Evolutionary conservation across 2,329 filamentous ascomycete species (phyloP).

Genomic region (Alternaria panax): DNA sequence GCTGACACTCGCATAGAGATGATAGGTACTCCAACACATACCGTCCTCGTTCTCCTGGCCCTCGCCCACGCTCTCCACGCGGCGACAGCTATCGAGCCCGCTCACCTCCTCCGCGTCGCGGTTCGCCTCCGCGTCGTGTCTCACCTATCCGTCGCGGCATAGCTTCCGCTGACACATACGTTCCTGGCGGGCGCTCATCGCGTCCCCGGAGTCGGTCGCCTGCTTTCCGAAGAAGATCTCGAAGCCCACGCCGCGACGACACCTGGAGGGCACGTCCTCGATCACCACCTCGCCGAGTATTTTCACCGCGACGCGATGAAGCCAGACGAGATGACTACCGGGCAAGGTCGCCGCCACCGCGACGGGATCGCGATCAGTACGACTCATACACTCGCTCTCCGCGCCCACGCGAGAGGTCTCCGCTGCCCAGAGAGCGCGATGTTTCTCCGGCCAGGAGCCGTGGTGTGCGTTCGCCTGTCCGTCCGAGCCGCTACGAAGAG

Average conservation of each 20-base stretch:
- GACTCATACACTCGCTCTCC: constrained; percentile 53
- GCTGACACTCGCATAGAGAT: constrained; percentile 37
- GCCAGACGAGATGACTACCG: constrained; percentile 44
- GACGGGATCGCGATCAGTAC: constrained; percentile 51
- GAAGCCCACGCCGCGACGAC: constrained; percentile 52
- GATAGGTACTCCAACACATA: constrained; percentile 51
- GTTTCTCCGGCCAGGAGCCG: constrained; percentile 57
- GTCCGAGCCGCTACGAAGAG: constrained; percentile 55
- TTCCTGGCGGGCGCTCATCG: constrained; percentile 45
- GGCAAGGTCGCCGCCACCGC: constrained; percentile 52
- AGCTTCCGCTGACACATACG: constrained; percentile 52
- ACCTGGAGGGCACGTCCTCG: constrained; percentile 55
- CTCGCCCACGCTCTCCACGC: constrained; percentile 40
- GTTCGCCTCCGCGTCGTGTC: constrained; percentile 10
- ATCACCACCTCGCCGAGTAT: constrained; percentile 58
- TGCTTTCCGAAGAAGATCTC: constrained; percentile 49
- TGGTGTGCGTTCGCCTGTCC: constrained; percentile 54
- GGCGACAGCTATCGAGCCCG: constrained; percentile 48
- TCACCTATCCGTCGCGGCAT: constrained; percentile 47
- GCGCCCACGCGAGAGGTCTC: constrained; percentile 54
- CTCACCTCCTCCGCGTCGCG: constrained; percentile 12
- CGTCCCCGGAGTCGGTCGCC: constrained; percentile 52
- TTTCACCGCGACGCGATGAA: constrained; percentile 47
- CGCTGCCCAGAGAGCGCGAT: constrained; percentile 54
- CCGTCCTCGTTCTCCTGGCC: constrained; percentile 45